phyloP scores from a whole-genome alignment of 495 filamentous ascomycete species.

The Aspergillus baeticus region DNA sequence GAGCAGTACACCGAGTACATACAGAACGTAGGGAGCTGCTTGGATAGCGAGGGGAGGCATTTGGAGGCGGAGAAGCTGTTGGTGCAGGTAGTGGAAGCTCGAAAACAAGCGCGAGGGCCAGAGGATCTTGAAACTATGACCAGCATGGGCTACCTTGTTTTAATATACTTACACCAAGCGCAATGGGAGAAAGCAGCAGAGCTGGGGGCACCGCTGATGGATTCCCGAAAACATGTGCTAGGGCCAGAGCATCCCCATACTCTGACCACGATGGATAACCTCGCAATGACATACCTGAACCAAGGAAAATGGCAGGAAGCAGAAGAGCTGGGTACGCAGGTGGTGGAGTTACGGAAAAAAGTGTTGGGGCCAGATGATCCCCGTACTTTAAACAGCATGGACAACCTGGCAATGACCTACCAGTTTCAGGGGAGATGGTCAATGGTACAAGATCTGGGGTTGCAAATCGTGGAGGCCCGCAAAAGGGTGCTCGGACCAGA shows the following conservation, averaged over 20 bases:
- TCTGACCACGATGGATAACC: not conserved
- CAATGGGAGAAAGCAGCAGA: slow-evolving; percentile 1
- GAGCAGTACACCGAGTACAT: not conserved
- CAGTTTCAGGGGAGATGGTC: slow-evolving; percentile 31
- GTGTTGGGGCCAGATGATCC: slow-evolving; percentile 9
- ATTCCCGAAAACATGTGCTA: not conserved
- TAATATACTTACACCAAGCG: not conserved
- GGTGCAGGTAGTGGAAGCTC: not conserved
- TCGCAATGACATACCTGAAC: not conserved
- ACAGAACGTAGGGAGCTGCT: not conserved
- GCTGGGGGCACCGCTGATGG: slow-evolving; percentile 4
- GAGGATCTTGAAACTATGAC: not conserved
- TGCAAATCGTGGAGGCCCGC: too few species aligned
- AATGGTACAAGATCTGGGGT: slow-evolving; percentile 32
- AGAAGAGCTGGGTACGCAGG: not conserved
- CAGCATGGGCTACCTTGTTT: not conserved
- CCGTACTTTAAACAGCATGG: slow-evolving; percentile 26
- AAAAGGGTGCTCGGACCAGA: too few species aligned
- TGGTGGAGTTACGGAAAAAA: slow-evolving; percentile 11
- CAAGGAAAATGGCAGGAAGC: not conserved
- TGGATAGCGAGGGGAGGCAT: not conserved
- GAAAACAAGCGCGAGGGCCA: not conserved
- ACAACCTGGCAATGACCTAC: slow-evolving; percentile 24
- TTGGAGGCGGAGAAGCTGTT: not conserved
- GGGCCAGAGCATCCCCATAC: not conserved